Evolutionary conservation across 768 basidiomycete species (phyloP), one percentile per base, ranked within the genome.

Genomic region (Pisolithus tinctorius): DNA sequence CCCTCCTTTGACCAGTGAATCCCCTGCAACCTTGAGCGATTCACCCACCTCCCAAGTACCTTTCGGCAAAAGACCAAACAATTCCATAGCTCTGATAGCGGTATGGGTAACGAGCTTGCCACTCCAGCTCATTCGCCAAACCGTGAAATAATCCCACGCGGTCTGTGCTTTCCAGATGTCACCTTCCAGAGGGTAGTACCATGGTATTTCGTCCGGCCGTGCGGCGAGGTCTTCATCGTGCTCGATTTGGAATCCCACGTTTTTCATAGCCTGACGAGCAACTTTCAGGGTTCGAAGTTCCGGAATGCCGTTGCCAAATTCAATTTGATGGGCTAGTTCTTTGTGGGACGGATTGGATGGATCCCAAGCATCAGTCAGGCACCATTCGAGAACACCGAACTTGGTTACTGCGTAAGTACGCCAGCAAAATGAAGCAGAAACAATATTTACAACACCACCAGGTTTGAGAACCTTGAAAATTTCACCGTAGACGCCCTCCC

Each of bases 301-400:
- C n/a, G 96, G 92, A 61, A 99, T 97, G 51, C 96, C 96, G 63
- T 94, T 93, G 25, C 96, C 95, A 51, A 96, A 74, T 67, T 97
- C 94, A 55, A 97, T 86, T 54, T 80, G 80, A 72, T 97, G 93
- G 11, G 91, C 90, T 51, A 98, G 83, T 43, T 79, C 79, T 72
- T 93, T 94, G 79, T 98, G 95, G 50, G 78, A 70, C 16, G 93
- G 88, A 64, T 77, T 87, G 42, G 86, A 79, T 38, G 88, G 80
- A 69, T 97, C 88, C 90, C 94, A 94, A 3, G 70, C 67, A 68
- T 97, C 93, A n/a, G 96, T 97, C 96, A 99, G 97, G 70, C 84
- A 86, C 95, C 95, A 99, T 68, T 98, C 96, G 70, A 98, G 98
- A 37, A 98, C 88, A 63, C 94, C 95, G 68, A 96, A 96, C 88